Base-by-base conservation (phyloP, 345 rosid species). In the Anastatica hierochuntica region DNA sequence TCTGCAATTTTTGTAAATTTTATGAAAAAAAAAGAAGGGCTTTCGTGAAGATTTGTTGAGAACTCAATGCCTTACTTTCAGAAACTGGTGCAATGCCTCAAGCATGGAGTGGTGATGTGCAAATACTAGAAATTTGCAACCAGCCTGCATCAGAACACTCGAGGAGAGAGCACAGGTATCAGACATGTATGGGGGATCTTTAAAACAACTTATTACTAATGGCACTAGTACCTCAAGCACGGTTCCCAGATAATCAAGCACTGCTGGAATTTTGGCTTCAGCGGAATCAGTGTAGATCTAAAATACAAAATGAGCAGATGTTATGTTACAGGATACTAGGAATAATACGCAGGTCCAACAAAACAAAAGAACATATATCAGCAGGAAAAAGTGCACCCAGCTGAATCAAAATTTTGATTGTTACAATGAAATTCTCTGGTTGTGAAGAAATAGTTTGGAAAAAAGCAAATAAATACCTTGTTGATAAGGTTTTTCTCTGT, bases 221-320 rank as follows among this genome's bases (percentile, higher is more conserved):
- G 30, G 33, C 14, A 16, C 10, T 45, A 49, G 52, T 72, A 86
- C 97, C 98, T 90, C 98, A 60, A 90, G 52, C 21, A 90, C 68
- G 14, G 79, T 90, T 79, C 66, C 96, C 51, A 86, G 71, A 73
- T 86, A 86, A 49, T 82, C 96, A 58, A 86, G 57, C 56, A 90
- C 94, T 31, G 94, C 88, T 37, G 97, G 86, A 49, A 86, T 80
- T 75, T 90, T 90, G 74, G 92, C 96, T 73, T 79, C 82, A 49
- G 92, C 95, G 23, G 98, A 90, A 65, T 80, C 92, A 14, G 82
- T 87, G 61, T 86, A 90, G 56, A 90, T 90, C 98, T 90, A 77
- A 49, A 60, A 57, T 70, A 38, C 45, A 53, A 31, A 39, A 21
- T 9, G 10, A 31, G 41, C 29, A 35, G 38, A n/a, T n/a, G n/a